These are phyloP conservation scores for Vanderwaltozyma polyspora DNA, from an alignment of 805 yeast species.

Conservation along the genomic window DNA sequence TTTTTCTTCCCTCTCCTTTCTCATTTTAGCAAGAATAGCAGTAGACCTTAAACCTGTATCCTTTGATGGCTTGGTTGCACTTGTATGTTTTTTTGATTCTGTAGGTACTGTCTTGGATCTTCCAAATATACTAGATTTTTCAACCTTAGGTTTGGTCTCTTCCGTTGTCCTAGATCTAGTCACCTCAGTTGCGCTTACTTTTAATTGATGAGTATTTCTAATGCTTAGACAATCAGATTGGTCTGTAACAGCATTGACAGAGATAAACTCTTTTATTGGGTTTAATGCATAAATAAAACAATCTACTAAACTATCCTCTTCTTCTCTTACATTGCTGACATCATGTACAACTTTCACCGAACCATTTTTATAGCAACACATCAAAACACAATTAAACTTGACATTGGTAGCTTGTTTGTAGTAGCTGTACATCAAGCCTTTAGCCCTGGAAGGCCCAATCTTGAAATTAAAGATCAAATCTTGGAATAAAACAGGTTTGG, in stretches of 20 bases:
- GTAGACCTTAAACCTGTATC: conserved; percentile 22
- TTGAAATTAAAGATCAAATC: conserved; percentile 18
- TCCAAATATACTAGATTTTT: neutral
- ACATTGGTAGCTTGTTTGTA: conserved; percentile 14
- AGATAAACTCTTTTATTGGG: conserved; percentile 20
- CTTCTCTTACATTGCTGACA: conserved; percentile 7
- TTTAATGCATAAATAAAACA: conserved; percentile 27
- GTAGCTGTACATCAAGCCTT: conserved; percentile 20
- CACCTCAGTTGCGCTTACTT: neutral
- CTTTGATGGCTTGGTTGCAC: conserved; percentile 1
- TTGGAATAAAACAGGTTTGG: conserved; percentile 20
- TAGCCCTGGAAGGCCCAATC: conserved; percentile 19
- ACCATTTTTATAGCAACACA: conserved; percentile 14
- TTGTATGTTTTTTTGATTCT: conserved; percentile 1
- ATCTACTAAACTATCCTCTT: conserved; percentile 14
- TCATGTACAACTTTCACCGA: conserved; percentile 16
- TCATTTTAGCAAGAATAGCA: conserved; percentile 24
- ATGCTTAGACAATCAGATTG: conserved; percentile 11
- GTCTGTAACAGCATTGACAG: conserved; percentile 11
- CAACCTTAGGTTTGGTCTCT: neutral
- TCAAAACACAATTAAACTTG: conserved; percentile 21
- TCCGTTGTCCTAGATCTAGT: neutral
- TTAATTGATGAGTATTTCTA: conserved; percentile 12
- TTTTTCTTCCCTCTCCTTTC: conserved; percentile 22
- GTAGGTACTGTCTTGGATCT: conserved; percentile 12